Conservation (phyloP, 2,329 filamentous ascomycete species). For the Pyrenophora teres region DNA sequence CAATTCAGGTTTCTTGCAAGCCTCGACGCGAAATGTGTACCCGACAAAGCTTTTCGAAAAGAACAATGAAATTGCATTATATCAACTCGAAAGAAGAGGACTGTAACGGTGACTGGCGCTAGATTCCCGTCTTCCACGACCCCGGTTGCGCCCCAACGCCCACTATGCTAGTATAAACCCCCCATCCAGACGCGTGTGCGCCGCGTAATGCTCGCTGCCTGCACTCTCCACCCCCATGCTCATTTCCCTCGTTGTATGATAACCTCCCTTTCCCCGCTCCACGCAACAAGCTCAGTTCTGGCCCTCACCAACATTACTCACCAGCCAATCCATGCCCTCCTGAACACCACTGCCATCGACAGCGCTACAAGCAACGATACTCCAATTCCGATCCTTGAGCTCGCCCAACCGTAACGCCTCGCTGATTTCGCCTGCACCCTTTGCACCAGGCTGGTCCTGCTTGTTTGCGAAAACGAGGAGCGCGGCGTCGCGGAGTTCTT, state of each 20-base stretch:
- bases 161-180: conserved; percentile 28
- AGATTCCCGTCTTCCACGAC: conserved; percentile 11
- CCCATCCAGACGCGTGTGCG: conserved; percentile 3
- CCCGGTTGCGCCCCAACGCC: conserved; percentile 20
- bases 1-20: no score
- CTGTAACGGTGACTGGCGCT: neutral
- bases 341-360: conserved; percentile 93
- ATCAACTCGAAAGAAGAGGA: neutral
- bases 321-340: conserved; percentile 99
- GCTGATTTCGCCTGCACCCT: conserved; percentile 94
- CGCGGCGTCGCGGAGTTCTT: conserved; percentile 90
- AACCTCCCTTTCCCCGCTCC: neutral
- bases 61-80: neutral
- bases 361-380: conserved; percentile 95
- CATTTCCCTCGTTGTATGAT: neutral
- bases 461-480: conserved; percentile 98
- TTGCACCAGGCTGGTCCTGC: conserved; percentile 95
- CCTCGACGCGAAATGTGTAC: no score
- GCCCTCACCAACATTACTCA: conserved; percentile 60
- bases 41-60: no score
- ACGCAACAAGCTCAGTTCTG: neutral
- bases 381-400: conserved; percentile 96
- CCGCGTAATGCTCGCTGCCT: conserved; percentile 8
- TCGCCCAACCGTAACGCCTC: conserved; percentile 90
- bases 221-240: conserved; percentile 8